phyloP scores from a whole-genome alignment of 2,329 filamentous ascomycete genomes.

The Apiospora malaysiana region DNA sequence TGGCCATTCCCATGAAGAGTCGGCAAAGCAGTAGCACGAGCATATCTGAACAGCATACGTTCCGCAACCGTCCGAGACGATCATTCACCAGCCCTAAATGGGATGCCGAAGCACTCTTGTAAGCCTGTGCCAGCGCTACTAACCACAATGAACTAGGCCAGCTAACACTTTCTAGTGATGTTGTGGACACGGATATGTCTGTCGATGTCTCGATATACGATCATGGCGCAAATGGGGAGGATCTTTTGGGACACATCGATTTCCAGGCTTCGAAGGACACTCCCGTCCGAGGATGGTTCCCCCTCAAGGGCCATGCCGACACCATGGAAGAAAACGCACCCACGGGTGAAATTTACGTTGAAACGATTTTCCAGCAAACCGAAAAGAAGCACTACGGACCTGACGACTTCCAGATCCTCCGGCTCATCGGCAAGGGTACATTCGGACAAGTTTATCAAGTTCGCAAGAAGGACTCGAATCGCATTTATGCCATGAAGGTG shows the following conservation, averaged over 20 bases:
- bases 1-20: slow-evolving; percentile 97
- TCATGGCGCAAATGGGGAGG: slow-evolving; percentile 74
- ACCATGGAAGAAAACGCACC: slow-evolving; percentile 73
- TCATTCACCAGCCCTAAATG: slow-evolving; percentile 86
- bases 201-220: slow-evolving; percentile 96
- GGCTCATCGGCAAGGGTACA: slow-evolving; percentile 96
- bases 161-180: slow-evolving; percentile 67
- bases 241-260: slow-evolving; percentile 89
- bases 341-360: slow-evolving; percentile 88
- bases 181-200: slow-evolving; percentile 87
- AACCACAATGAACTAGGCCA: slow-evolving; percentile 1
- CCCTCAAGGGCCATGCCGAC: slow-evolving; percentile 76
- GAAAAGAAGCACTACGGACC: slow-evolving; percentile 93
- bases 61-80: slow-evolving; percentile 61
- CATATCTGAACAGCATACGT: slow-evolving; percentile 67
- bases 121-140: slow-evolving; percentile 48
- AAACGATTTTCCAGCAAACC: slow-evolving; percentile 82
- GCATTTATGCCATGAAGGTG: slow-evolving; percentile 99
- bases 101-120: slow-evolving; percentile 97
- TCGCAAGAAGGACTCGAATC: slow-evolving; percentile 91
- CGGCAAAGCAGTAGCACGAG: slow-evolving; percentile 97
- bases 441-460: slow-evolving; percentile 99
- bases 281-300: slow-evolving; percentile 84
- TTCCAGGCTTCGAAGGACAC: slow-evolving; percentile 75
- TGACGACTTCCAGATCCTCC: slow-evolving; percentile 93